These are phyloP conservation scores for Hypoxylon sp. DNA, from an alignment of 2,329 filamentous ascomycete genomes.

Conservation along the genomic window DNA sequence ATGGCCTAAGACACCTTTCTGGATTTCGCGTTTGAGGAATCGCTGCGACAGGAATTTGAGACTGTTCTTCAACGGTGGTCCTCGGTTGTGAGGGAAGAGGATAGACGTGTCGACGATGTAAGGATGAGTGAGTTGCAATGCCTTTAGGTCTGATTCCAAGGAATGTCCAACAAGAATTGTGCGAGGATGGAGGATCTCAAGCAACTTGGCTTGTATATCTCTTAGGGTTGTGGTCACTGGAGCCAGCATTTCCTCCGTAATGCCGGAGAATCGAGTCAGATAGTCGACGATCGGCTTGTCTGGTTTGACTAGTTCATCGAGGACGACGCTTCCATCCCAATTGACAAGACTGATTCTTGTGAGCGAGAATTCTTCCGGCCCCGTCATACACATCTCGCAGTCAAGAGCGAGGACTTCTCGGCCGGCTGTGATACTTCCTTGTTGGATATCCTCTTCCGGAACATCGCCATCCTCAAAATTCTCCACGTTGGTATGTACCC, in stretches of 20 bases:
- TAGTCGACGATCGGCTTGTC: slow-evolving; percentile 91
- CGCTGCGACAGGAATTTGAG: slow-evolving; percentile 91
- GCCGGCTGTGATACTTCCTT: slow-evolving; percentile 86
- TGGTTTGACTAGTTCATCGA: slow-evolving; percentile 95
- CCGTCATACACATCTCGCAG: slow-evolving; percentile 97
- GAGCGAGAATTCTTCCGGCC: slow-evolving; percentile 81
- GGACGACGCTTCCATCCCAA: slow-evolving; percentile 84
- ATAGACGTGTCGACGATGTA: slow-evolving; percentile 94
- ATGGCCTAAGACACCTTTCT: slow-evolving; percentile 82
- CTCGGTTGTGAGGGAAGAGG: slow-evolving; percentile 89
- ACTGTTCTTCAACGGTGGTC: slow-evolving; percentile 88
- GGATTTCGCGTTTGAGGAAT: slow-evolving; percentile 88
- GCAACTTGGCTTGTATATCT: slow-evolving; percentile 84
- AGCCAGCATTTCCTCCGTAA: slow-evolving; percentile 86
- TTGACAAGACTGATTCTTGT: slow-evolving; percentile 88
- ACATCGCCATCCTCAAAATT: slow-evolving; percentile 74
- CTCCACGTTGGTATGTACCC: slow-evolving; percentile 82
- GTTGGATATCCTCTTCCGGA: slow-evolving; percentile 77
- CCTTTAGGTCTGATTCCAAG: slow-evolving; percentile 84
- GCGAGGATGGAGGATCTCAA: slow-evolving; percentile 77
- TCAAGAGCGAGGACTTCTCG: slow-evolving; percentile 85
- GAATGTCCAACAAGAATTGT: slow-evolving; percentile 85
- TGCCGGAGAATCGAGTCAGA: slow-evolving; percentile 90
- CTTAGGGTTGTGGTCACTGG: slow-evolving; percentile 83
- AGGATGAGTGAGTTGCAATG: slow-evolving; percentile 87